Evolutionary conservation across 352 stramenopile species (phyloP).

Genomic region (Phytophthora lateralis): DNA sequence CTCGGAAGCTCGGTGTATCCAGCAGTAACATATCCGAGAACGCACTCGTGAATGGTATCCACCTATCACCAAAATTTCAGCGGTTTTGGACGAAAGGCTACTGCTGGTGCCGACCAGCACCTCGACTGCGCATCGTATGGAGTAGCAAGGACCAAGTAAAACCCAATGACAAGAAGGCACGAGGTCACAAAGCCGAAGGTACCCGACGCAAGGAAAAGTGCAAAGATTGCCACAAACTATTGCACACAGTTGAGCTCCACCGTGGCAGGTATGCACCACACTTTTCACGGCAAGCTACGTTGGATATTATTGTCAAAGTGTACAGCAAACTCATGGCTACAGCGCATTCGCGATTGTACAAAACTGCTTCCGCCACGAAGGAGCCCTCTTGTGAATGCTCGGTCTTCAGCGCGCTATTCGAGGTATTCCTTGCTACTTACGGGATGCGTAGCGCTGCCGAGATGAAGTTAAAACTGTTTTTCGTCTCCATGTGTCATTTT

Average conservation of each 20-base stretch:
- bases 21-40: conserved; percentile 17
- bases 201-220: conserved; percentile 8
- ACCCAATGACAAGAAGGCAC: background rate
- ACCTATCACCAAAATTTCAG: conserved; percentile 49
- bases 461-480: conserved; percentile 65
- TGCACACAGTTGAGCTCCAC: conserved; percentile 44
- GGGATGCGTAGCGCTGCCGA: conserved; percentile 59
- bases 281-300: conserved; percentile 56
- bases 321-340: conserved; percentile 49
- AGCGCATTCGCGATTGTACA: conserved; percentile 54
- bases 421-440: conserved; percentile 54
- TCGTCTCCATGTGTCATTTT: conserved; percentile 65
- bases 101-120: conserved; percentile 51
- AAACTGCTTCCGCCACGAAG: conserved; percentile 26
- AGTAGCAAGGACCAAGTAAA: conserved; percentile 6
- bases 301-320: conserved; percentile 60
- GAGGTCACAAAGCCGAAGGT: background rate
- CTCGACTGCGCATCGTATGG: conserved; percentile 38
- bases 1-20: background rate
- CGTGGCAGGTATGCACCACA: conserved; percentile 43
- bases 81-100: conserved; percentile 58
- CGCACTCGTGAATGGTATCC: conserved; percentile 43
- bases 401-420: conserved; percentile 49
- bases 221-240: conserved; percentile 32
- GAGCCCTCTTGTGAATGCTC: conserved; percentile 26